A percentile compares a stretch with the other conserved stretches of the same genome.
phyloP scores from a whole-genome alignment of 306 rosid species.

The Clitoria ternatea region DNA sequence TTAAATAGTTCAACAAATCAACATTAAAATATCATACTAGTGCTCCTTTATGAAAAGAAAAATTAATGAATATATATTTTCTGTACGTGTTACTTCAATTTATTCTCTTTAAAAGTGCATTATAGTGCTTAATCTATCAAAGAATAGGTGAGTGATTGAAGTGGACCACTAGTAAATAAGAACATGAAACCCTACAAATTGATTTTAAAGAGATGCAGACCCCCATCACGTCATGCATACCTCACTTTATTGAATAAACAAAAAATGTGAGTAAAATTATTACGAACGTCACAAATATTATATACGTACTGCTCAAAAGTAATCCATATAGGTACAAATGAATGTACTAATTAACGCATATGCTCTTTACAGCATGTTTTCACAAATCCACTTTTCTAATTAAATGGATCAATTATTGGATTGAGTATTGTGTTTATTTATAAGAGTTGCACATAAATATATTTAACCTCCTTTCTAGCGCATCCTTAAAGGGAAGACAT shows the following conservation, averaged over 20 bases:
- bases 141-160: conserved; percentile 50
- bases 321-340: conserved; percentile 30
- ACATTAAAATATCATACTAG: conserved; percentile 24
- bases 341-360: conserved; percentile 32
- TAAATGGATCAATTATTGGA: conserved; percentile 26
- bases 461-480: not conserved
- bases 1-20: conserved; percentile 43
- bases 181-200: conserved; percentile 63
- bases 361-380: conserved; percentile 36
- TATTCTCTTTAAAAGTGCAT: conserved; percentile 38
- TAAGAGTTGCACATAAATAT: not conserved
- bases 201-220: conserved; percentile 34
- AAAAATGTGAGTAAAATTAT: not conserved
- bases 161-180: conserved; percentile 56
- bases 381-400: conserved; percentile 29
- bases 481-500: not conserved
- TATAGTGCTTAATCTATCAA: conserved; percentile 33
- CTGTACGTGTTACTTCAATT: conserved; percentile 15
- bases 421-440: not conserved
- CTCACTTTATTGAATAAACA: conserved; percentile 19
- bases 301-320: not conserved
- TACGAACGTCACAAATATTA: not conserved
- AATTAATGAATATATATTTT: not conserved
- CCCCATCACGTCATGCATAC: conserved; percentile 55
- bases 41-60: conserved; percentile 15